Evolutionary conservation across 2,329 filamentous ascomycete species (phyloP).

Genomic region (Microdochium paspali): DNA sequence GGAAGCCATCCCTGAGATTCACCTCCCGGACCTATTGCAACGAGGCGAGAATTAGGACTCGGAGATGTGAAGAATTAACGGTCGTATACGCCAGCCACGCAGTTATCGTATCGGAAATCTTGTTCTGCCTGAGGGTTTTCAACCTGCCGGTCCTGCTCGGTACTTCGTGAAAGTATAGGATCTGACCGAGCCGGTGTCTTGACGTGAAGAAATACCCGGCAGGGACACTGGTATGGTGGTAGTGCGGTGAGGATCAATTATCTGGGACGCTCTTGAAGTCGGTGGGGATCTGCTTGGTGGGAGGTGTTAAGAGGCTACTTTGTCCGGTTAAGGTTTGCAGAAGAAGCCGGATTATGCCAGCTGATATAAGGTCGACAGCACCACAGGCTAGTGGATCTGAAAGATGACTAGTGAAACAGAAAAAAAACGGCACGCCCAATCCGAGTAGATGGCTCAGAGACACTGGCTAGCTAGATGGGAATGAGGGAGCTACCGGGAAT

Average conservation of each 20-base stretch:
- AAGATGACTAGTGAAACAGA: neutral
- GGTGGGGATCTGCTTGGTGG: neutral
- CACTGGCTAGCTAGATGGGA: too few species aligned
- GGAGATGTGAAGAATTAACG: too few species aligned
- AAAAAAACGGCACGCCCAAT: neutral
- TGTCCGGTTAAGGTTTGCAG: neutral
- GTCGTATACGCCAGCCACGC: too few species aligned
- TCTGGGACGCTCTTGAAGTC: neutral
- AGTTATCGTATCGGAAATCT: too few species aligned
- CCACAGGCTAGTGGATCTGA: neutral
- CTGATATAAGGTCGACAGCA: neutral
- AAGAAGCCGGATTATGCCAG: conserved; percentile 11
- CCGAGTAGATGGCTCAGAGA: neutral
- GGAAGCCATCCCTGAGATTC: neutral
- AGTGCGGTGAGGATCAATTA: neutral
- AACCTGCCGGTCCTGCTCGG: too few species aligned
- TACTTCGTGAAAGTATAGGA: too few species aligned
- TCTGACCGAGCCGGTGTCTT: too few species aligned
- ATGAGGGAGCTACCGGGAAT: too few species aligned
- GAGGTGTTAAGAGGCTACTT: neutral
- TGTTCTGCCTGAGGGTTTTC: too few species aligned
- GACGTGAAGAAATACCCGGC: neutral
- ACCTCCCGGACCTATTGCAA: too few species aligned
- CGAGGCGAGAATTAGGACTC: too few species aligned
- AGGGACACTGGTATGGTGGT: neutral